phyloP scores from a whole-genome alignment of 805 yeast genomes.

The Candida morakotiae region DNA sequence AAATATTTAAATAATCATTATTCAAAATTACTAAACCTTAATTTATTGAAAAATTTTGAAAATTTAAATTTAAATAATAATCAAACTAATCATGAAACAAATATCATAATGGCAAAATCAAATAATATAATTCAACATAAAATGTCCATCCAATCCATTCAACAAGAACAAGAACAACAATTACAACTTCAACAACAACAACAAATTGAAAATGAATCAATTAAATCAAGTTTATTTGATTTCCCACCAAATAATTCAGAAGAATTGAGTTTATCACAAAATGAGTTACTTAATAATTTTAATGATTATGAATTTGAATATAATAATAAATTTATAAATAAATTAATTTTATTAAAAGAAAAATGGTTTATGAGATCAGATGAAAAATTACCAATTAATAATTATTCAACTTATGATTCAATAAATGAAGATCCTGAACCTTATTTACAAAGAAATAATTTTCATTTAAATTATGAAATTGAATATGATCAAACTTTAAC shows the following conservation, averaged over 20 bases:
- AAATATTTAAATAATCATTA: slow-evolving; percentile 33
- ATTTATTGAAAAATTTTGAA: slow-evolving; percentile 36
- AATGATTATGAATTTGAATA: neutral
- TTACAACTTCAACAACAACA: neutral
- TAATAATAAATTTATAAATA: slow-evolving; percentile 15
- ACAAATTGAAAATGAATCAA: slow-evolving; percentile 1
- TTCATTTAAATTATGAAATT: slow-evolving; percentile 19
- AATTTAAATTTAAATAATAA: slow-evolving; percentile 25
- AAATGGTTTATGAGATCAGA: slow-evolving; percentile 10
- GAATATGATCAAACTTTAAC: slow-evolving; percentile 36
- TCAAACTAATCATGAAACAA: slow-evolving; percentile 24
- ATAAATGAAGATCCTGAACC: slow-evolving; percentile 29
- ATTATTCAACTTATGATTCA: slow-evolving; percentile 23
- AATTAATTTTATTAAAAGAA: slow-evolving; percentile 19
- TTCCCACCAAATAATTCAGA: slow-evolving; percentile 2
- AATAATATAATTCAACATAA: slow-evolving; percentile 22
- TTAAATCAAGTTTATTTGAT: slow-evolving; percentile 9
- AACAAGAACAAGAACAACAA: neutral
- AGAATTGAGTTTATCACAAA: slow-evolving; percentile 7
- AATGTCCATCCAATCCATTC: slow-evolving; percentile 17
- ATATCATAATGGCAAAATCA: slow-evolving; percentile 18
- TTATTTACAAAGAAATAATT: slow-evolving; percentile 19
- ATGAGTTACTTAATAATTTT: slow-evolving; percentile 9
- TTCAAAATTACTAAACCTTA: slow-evolving; percentile 28
- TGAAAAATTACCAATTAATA: slow-evolving; percentile 7